Evolutionary conservation across 1,284 basidiomycete species (phyloP), one percentile per base, ranked within the genome.

Genomic region (Phellinidium pouzarii): DNA sequence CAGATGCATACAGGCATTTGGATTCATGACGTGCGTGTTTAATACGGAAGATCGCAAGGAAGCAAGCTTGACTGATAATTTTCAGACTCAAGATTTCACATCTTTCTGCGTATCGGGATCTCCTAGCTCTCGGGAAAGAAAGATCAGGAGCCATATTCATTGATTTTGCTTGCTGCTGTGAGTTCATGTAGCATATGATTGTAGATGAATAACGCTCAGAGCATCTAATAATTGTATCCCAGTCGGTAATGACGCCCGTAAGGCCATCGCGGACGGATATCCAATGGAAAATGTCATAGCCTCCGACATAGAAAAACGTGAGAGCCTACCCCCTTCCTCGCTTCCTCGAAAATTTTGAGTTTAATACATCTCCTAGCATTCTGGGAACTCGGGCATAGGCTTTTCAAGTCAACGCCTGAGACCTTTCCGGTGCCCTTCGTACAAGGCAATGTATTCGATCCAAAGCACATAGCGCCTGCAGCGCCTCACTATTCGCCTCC

Each of bases 101-200:
- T n/a, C 60, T 71, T 25, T 73, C 73, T 4, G 70, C 63, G 0
- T 81, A 81, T 60, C 54, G 63, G 2, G 62, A 68, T 6, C 67
- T 72, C 5, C 61, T 80, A 3, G 57, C 68, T 29, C 63, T 79
- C 0, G 66, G 66, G 2, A 62, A 63, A 22, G 65, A 69, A 1
- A 69, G 68, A 14, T 56, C 66, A 12, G 66, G 67, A 41, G 73
- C 76, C 2, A 69, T 82, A 43, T 64, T 79, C n/a, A 65, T 81
- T 1, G 72, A 75, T 46, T 60, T 73, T 5, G 71, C 66, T 11
- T 77, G 75, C 59, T 78, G 75, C 59, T 76, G 78, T 79, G 56
- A 61, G 74, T 64, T 0, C 26, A 22, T 19, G 14, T n/a, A 31
- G 5, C 14, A 2, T 20, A 2, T 7, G 8, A 3, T n/a, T 25